Evolutionary conservation across 1,284 basidiomycete genomes (phyloP).

Genomic region (Tylopilus sp.): DNA sequence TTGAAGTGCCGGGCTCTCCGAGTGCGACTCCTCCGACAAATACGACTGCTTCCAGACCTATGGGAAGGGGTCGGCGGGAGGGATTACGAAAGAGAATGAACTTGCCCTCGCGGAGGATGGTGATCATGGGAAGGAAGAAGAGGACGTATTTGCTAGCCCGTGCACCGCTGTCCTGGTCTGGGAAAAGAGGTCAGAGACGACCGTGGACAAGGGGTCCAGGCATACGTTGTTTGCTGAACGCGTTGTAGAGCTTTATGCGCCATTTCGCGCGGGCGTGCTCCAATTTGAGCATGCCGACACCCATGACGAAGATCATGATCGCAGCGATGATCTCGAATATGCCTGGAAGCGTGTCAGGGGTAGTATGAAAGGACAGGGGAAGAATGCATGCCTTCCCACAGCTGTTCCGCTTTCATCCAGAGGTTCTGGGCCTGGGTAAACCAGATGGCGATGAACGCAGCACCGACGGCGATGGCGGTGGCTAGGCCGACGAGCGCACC

Average conservation of each 20-base stretch:
- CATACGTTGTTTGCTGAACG: constrained; percentile 64
- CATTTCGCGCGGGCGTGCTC: constrained; percentile 82
- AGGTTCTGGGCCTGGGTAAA: constrained; percentile 73
- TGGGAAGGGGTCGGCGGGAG: background rate
- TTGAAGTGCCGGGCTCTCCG: constrained; percentile 73
- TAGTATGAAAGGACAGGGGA: background rate
- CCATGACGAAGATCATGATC: constrained; percentile 82
- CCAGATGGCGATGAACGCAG: constrained; percentile 77
- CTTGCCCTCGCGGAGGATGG: constrained; percentile 84
- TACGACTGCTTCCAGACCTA: constrained; percentile 83
- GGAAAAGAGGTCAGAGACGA: background rate
- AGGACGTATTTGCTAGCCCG: constrained; percentile 76
- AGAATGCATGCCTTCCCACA: constrained; percentile 56
- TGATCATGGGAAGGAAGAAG: constrained; percentile 85
- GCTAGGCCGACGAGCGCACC: constrained; percentile 76
- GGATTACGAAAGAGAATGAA: background rate
- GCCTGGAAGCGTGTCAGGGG: constrained; percentile 38
- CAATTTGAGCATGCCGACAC: constrained; percentile 72
- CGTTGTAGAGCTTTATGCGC: constrained; percentile 80
- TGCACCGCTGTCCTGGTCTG: constrained; percentile 40
- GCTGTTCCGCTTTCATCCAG: constrained; percentile 68
- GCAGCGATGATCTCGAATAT: constrained; percentile 80
- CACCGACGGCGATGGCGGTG: constrained; percentile 73
- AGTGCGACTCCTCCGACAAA: constrained; percentile 93
- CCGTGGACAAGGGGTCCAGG: background rate